Percentiles rank a stretch among this genome's conserved stretches.
Evolutionary conservation across 2,329 filamentous ascomycete species (phyloP).

Genomic region (Periglandula ipomoeae): DNA sequence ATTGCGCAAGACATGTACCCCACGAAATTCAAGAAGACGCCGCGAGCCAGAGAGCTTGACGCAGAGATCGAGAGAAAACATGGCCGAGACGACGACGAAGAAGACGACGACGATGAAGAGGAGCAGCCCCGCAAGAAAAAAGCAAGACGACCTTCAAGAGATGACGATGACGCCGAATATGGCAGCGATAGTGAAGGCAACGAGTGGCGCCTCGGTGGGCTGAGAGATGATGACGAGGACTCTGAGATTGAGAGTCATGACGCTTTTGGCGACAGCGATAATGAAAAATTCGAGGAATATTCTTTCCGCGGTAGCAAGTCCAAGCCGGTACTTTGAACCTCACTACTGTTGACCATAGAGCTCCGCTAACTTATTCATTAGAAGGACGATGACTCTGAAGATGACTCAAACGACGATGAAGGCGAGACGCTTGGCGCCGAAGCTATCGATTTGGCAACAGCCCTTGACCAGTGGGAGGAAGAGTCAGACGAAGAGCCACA

Average conservation of each 20-base stretch:
- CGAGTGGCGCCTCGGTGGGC: constrained; percentile 66
- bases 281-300: constrained; percentile 75
- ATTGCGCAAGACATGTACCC: constrained; percentile 46
- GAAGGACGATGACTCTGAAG: constrained; percentile 26
- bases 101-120: constrained; percentile 33
- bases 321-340: constrained; percentile 18
- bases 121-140: constrained; percentile 36
- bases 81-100: constrained; percentile 33
- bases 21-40: constrained; percentile 36
- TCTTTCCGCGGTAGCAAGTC: constrained; percentile 40
- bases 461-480: constrained; percentile 45
- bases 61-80: constrained; percentile 36
- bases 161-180: constrained; percentile 54
- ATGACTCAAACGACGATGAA: constrained; percentile 52
- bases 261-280: constrained; percentile 81
- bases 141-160: constrained; percentile 33
- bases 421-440: constrained; percentile 49
- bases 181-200: constrained; percentile 82
- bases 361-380: too few species aligned
- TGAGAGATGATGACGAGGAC: constrained; percentile 49
- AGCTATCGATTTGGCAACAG: constrained; percentile 49
- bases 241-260: constrained; percentile 62
- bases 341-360: too few species aligned
- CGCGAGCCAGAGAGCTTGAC: constrained; percentile 43
- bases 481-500: constrained; percentile 39